Conservation (phyloP, 805 yeast species). For the Wickerhamomyces chambardii region DNA sequence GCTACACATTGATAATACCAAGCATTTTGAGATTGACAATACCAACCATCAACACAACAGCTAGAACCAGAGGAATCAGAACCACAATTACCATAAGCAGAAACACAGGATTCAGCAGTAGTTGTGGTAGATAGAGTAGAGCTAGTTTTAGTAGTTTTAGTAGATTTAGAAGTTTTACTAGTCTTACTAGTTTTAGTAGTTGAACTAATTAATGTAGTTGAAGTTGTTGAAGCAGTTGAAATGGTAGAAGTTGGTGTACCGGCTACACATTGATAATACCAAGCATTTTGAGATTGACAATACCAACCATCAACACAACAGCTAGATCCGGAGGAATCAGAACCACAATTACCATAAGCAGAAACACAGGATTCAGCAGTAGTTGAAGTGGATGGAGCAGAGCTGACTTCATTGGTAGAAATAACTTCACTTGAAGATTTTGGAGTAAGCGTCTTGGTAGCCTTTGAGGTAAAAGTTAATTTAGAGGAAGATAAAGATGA, state of each 20-base stretch:
- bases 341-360: constrained; percentile 10
- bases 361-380: not conserved
- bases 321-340: constrained; percentile 3
- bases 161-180: not conserved
- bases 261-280: constrained; percentile 8
- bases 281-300: constrained; percentile 6
- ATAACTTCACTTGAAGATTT: not conserved
- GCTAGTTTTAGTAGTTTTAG: too few relatives aligned
- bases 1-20: too few relatives aligned
- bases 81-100: not conserved
- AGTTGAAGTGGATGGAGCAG: constrained; percentile 1
- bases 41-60: too few relatives aligned
- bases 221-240: constrained; percentile 2
- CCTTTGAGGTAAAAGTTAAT: not conserved
- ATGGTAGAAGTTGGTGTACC: constrained; percentile 3
- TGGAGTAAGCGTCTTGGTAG: constrained; percentile 1
- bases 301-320: constrained; percentile 6
- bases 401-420: not conserved
- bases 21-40: too few relatives aligned
- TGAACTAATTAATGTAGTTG: constrained; percentile 1
- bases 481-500: not conserved
- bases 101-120: not conserved
- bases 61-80: too few relatives aligned
- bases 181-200: too few relatives aligned
- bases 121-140: too few relatives aligned